These are phyloP conservation scores for Cyphellophora attinorum DNA, from an alignment of 2,329 filamentous ascomycete species.

Conservation along the genomic window DNA sequence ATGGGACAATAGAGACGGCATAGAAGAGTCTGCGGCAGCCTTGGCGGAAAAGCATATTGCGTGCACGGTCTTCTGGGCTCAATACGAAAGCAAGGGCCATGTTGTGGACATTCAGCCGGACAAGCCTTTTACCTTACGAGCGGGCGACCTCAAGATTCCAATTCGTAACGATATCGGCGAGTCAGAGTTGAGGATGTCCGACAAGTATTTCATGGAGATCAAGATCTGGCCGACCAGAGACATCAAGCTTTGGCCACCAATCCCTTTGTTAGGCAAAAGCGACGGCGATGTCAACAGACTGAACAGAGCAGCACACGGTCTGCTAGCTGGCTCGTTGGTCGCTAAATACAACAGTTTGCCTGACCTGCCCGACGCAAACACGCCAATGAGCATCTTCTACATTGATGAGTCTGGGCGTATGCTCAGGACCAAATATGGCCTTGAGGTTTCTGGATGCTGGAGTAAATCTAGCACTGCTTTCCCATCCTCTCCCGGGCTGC, in stretches of 20 bases:
- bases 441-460: slow-evolving; percentile 16
- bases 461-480: slow-evolving; percentile 2
- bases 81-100: slow-evolving; percentile 10
- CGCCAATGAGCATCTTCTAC: slow-evolving; percentile 17
- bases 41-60: slow-evolving; percentile 1
- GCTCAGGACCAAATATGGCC: slow-evolving; percentile 18
- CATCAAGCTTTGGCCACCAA: slow-evolving; percentile 15
- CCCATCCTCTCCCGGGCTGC: background rate
- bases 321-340: slow-evolving; percentile 15
- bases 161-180: slow-evolving; percentile 4
- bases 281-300: slow-evolving; percentile 10
- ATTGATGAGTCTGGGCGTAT: slow-evolving; percentile 11
- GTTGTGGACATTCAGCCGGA: slow-evolving; percentile 15
- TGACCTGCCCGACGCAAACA: slow-evolving; percentile 10
- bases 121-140: slow-evolving; percentile 13
- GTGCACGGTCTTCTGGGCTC: slow-evolving; percentile 1
- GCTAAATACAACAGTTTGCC: slow-evolving; percentile 16
- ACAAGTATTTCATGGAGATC: slow-evolving; percentile 20
- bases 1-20: slow-evolving; percentile 16
- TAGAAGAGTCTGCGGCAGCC: background rate
- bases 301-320: slow-evolving; percentile 6
- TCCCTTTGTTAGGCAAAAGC: slow-evolving; percentile 17
- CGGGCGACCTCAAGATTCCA: slow-evolving; percentile 13
- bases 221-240: slow-evolving; percentile 16
- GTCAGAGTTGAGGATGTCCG: slow-evolving; percentile 7